Evolutionary conservation across 257 asterid genomes (phyloP), one percentile per base, ranked within the genome.

Genomic region (Agastache rugosa): DNA sequence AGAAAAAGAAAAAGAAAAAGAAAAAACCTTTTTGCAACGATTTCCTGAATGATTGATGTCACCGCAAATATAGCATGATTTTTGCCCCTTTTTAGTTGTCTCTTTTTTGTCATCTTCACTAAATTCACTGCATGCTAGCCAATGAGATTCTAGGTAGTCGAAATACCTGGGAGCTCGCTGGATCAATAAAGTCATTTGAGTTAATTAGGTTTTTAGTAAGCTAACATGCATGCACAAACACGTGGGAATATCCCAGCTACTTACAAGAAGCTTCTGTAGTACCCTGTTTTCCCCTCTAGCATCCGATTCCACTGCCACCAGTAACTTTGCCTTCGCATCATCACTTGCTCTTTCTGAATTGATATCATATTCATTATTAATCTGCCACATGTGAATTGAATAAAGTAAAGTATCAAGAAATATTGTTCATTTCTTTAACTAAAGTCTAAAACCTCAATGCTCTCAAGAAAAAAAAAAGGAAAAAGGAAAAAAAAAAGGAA

Each of bases 141-240:
- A 63, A 65, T 54, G 22, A 64, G 44, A 58, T 41, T 48, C 78
- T 41, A 74, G 67, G 34, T 20, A 47, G 7, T 69, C 75, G 51
- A 78, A 82, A 39, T 84, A 80, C 65, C 86, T 77, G 27, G 83
- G 80, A 72, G 81, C 75, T 63, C 69, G 75, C 89, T 86, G 29
- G 58, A 84, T 72, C 65, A 72, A 34, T 61, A 19, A 71, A 61
- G 22, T 45, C 73, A 65, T 53, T 42, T 35, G 45, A 75, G 71
- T 60, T 20, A 61, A 62, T 73, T 15, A 56, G 61, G 50, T n/a
- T n/a, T 17, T 27, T 15, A 64, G 31, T 3, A 16, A 63, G 45
- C 27, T 47, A 66, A 31, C 34, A 74, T 19, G 42, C 47, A 10
- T 51, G 56, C 48, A 44, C 27, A 50, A 11, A 70, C 23, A 35